A percentile compares a stretch with the other conserved stretches of the same genome.
phyloP scores from a whole-genome alignment of 2,329 filamentous ascomycete genomes.

The Chaetomium olivaceum region DNA sequence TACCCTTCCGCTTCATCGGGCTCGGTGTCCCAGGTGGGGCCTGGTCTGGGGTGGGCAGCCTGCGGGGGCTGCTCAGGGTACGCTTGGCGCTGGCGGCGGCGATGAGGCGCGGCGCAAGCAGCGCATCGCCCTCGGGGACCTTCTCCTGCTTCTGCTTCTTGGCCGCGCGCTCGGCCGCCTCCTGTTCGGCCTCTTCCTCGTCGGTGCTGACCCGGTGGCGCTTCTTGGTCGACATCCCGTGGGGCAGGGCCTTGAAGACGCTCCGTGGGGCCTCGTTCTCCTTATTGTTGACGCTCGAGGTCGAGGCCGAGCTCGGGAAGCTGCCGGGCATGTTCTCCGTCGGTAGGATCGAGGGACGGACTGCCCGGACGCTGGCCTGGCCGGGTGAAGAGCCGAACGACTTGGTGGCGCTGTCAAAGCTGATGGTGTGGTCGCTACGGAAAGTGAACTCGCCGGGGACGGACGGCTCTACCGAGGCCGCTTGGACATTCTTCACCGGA shows the following conservation, averaged over 20 bases:
- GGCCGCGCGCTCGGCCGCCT: constrained; percentile 50
- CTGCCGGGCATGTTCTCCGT: constrained; percentile 54
- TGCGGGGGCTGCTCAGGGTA: constrained; percentile 36
- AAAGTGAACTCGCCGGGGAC: constrained; percentile 64
- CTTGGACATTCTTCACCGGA: constrained; percentile 29
- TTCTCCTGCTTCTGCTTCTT: constrained; percentile 60
- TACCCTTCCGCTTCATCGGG: constrained; percentile 55
- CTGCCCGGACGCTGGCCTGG: constrained; percentile 62
- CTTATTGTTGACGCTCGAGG: constrained; percentile 46
- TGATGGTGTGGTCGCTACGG: constrained; percentile 65
- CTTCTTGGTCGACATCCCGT: constrained; percentile 68
- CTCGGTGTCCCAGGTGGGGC: constrained; percentile 40
- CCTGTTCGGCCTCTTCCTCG: constrained; percentile 55
- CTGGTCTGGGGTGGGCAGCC: constrained; percentile 24
- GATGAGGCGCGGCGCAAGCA: constrained; percentile 52
- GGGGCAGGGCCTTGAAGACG: constrained; percentile 52
- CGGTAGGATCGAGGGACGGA: constrained; percentile 53
- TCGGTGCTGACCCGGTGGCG: constrained; percentile 59
- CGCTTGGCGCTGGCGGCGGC: constrained; percentile 12
- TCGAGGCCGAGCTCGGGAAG: constrained; percentile 45
- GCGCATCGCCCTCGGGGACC: constrained; percentile 53
- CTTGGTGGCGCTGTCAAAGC: constrained; percentile 52
- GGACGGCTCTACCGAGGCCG: constrained; percentile 40
- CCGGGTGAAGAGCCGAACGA: constrained; percentile 60
- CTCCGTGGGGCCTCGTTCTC: constrained; percentile 51